These are phyloP conservation scores for Rubia yunnanensis DNA, from an alignment of 257 asterid genomes.

Conservation along the genomic window DNA sequence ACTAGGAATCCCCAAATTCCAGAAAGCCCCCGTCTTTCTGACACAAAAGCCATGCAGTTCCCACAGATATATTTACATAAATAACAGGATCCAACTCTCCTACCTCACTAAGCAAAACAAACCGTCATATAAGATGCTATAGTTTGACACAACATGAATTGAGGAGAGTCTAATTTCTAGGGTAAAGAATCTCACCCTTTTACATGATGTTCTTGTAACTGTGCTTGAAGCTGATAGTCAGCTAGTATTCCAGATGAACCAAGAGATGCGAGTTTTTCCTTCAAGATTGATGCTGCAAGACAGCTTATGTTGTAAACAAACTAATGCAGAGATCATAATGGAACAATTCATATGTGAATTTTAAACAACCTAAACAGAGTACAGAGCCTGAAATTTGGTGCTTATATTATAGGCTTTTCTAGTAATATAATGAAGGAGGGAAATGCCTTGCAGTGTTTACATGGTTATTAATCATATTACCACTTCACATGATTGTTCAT, in stretches of 20 bases:
- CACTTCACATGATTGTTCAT: neutral
- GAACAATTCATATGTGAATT: neutral
- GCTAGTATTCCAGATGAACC: conserved; percentile 99
- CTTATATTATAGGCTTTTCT: neutral
- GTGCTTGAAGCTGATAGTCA: conserved; percentile 98
- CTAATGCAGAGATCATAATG: neutral
- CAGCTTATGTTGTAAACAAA: neutral
- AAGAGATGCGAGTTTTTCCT: conserved; percentile 91
- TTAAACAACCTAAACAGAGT: neutral
- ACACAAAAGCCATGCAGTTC: neutral
- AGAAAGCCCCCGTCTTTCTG: neutral
- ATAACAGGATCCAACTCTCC: neutral
- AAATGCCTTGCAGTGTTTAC: neutral
- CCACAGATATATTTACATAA: neutral
- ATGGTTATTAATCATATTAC: too few relatives aligned
- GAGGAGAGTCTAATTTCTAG: neutral
- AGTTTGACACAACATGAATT: neutral
- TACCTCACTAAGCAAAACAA: neutral
- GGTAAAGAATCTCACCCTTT: conserved; percentile 64
- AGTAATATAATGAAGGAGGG: neutral
- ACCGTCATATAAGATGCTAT: neutral
- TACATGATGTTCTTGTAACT: conserved; percentile 85
- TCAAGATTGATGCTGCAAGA: conserved; percentile 81
- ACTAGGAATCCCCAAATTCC: neutral
- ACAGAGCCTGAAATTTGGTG: neutral